Evolutionary conservation across 2,329 filamentous ascomycete species (phyloP).

Genomic region (Pestalotiopsis sp.): DNA sequence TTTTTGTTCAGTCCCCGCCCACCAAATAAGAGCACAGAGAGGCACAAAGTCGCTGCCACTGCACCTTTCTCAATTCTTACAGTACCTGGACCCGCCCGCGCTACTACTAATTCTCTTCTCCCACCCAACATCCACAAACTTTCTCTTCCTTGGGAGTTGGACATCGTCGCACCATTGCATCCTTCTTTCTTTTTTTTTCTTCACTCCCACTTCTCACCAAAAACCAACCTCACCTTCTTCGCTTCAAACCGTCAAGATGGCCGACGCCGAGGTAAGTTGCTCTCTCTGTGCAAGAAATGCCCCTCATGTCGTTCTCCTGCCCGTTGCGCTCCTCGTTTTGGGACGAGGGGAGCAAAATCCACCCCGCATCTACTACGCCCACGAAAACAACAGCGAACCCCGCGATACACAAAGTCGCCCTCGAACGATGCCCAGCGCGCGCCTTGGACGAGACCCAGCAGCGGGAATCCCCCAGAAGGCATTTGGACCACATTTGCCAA

Average conservation of each 20-base stretch:
- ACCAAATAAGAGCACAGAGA: constrained; percentile 1
- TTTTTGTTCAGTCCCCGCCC: constrained; percentile 5
- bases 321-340: background rate
- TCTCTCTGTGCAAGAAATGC: background rate
- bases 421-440: background rate
- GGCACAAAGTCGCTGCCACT: background rate
- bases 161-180: constrained; percentile 20
- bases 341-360: constrained; percentile 15
- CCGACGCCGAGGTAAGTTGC: constrained; percentile 54
- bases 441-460: background rate
- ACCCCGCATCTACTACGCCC: constrained; percentile 27
- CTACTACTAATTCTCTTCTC: constrained; percentile 10
- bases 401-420: constrained; percentile 9
- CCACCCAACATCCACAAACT: constrained; percentile 13
- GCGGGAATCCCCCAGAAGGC: background rate
- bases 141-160: constrained; percentile 15
- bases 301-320: background rate
- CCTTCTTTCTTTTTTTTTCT: constrained; percentile 20
- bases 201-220: constrained; percentile 11
- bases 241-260: constrained; percentile 51
- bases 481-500: background rate
- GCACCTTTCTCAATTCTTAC: background rate
- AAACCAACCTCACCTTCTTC: constrained; percentile 24
- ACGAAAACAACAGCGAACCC: constrained; percentile 10
- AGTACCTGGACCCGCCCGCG: background rate